phyloP scores from a whole-genome alignment of 108 stramenopile species.

The Cyclotella choctawhatcheeana region DNA sequence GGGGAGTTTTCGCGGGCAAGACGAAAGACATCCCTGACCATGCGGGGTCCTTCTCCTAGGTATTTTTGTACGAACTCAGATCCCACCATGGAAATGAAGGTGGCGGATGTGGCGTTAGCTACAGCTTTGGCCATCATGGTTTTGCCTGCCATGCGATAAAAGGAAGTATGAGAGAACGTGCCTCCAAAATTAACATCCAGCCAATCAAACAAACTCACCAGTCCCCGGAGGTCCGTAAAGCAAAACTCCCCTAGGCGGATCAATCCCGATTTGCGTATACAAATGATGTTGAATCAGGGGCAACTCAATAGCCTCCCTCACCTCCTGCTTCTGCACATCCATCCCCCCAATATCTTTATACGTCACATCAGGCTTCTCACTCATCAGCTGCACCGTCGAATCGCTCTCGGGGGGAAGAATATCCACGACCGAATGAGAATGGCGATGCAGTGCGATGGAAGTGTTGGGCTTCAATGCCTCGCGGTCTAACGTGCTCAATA shows the following conservation, averaged over 20 bases:
- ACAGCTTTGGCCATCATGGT: constrained; percentile 99
- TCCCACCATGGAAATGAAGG: constrained; percentile 99
- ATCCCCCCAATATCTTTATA: constrained; percentile 99
- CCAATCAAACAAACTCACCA: constrained; percentile 18
- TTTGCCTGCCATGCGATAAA: constrained; percentile 75
- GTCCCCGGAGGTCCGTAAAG: constrained; percentile 88
- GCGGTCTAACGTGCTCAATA: constrained; percentile 95
- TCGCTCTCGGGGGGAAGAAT: constrained; percentile 98
- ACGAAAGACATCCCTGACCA: constrained; percentile 99
- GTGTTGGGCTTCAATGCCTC: constrained; percentile 98
- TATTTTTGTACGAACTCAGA: constrained; percentile 99
- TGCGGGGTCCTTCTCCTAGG: constrained; percentile 98
- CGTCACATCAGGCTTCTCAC: constrained; percentile 97
- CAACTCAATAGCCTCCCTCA: constrained; percentile 98
- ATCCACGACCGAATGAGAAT: constrained; percentile 98
- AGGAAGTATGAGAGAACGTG: not conserved
- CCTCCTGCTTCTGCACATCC: constrained; percentile 99
- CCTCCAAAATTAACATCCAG: not conserved
- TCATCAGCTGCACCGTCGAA: constrained; percentile 98
- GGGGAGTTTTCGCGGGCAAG: constrained; percentile 98
- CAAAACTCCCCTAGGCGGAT: constrained; percentile 98
- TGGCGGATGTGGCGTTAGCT: constrained; percentile 97
- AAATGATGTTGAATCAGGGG: constrained; percentile 97
- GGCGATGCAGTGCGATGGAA: constrained; percentile 96
- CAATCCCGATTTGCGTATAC: constrained; percentile 99